A percentile compares a stretch with the other conserved stretches of the same genome.
Conservation (phyloP, 2,329 filamentous ascomycete species). For the Ascochyta rabiei region DNA sequence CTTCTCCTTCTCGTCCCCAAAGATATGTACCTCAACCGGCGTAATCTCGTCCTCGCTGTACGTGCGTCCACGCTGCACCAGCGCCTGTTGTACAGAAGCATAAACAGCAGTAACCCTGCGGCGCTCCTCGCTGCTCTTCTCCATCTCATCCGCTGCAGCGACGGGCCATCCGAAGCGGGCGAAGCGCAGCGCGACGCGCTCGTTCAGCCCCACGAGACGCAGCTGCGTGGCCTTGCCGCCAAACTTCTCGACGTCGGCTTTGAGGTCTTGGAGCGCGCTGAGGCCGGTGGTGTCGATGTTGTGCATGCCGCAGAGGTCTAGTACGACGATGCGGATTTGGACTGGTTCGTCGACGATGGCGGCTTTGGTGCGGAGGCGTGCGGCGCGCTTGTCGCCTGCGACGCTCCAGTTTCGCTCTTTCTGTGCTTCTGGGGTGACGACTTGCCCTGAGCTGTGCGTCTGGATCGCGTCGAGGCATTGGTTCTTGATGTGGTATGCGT, state of each 20-base stretch:
- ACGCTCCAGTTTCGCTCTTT: slow-evolving; percentile 62
- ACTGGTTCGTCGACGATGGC: slow-evolving; percentile 48
- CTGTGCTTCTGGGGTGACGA: slow-evolving; percentile 45
- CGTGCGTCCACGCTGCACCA: slow-evolving; percentile 13
- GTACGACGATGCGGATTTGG: slow-evolving; percentile 56
- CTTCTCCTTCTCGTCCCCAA: slow-evolving; percentile 27
- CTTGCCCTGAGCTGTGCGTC: slow-evolving; percentile 52
- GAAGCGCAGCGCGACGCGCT: slow-evolving; percentile 46
- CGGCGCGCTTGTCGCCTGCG: slow-evolving; percentile 56
- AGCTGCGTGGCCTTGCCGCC: slow-evolving; percentile 56
- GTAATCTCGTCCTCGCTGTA: slow-evolving; percentile 18
- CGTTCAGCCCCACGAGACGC: slow-evolving; percentile 57
- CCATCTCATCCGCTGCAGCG: slow-evolving; percentile 9
- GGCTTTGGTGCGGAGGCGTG: slow-evolving; percentile 52
- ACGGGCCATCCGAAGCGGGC: slow-evolving; percentile 44
- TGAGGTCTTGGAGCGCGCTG: slow-evolving; percentile 56
- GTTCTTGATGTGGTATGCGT: slow-evolving; percentile 61
- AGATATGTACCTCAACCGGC: slow-evolving; percentile 23
- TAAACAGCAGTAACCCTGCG: slow-evolving; percentile 24
- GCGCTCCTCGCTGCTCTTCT: background rate
- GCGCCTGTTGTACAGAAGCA: slow-evolving; percentile 21
- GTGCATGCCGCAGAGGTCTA: slow-evolving; percentile 60
- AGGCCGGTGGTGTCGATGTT: slow-evolving; percentile 62
- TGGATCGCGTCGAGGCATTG: slow-evolving; percentile 59
- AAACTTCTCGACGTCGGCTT: slow-evolving; percentile 57